A percentile compares a stretch with the other conserved stretches of the same genome.
Evolutionary conservation across 176 grass and related monocot species (phyloP).

Genomic region (Rhynchospora tenuis): DNA sequence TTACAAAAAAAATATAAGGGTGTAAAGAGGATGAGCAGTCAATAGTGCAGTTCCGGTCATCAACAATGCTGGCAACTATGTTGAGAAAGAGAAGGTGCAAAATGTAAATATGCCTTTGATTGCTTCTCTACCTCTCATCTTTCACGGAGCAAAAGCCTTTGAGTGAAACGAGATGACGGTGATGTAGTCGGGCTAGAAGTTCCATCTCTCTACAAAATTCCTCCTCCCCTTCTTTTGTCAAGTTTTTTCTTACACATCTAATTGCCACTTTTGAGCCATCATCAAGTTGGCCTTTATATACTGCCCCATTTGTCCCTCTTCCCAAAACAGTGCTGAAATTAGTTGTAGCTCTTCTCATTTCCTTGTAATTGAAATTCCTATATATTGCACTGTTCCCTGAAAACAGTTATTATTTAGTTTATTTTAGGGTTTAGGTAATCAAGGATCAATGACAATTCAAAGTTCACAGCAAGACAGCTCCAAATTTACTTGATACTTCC

Average conservation of each 20-base stretch:
- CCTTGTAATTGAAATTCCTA: conserved; percentile 55
- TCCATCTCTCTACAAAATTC: conserved; percentile 88
- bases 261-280: conserved; percentile 64
- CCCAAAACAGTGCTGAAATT: conserved; percentile 57
- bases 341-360: conserved; percentile 71
- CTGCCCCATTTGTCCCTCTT: conserved; percentile 38
- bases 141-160: conserved; percentile 73
- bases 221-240: conserved; percentile 36
- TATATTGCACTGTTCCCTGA: conserved; percentile 58
- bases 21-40: not conserved
- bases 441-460: not conserved
- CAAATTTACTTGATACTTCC: not conserved
- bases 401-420: conserved; percentile 20
- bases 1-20: not conserved
- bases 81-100: not conserved
- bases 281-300: conserved; percentile 74
- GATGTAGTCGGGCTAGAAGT: conserved; percentile 76
- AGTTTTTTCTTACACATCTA: conserved; percentile 39
- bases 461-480: too few relatives aligned
- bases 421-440: not conserved
- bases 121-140: conserved; percentile 49
- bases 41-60: not conserved
- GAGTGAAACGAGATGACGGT: conserved; percentile 79
- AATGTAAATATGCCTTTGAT: not conserved
- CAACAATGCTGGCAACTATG: not conserved